Conservation (phyloP, 768 basidiomycete species). For the Chalciporus chontae region DNA sequence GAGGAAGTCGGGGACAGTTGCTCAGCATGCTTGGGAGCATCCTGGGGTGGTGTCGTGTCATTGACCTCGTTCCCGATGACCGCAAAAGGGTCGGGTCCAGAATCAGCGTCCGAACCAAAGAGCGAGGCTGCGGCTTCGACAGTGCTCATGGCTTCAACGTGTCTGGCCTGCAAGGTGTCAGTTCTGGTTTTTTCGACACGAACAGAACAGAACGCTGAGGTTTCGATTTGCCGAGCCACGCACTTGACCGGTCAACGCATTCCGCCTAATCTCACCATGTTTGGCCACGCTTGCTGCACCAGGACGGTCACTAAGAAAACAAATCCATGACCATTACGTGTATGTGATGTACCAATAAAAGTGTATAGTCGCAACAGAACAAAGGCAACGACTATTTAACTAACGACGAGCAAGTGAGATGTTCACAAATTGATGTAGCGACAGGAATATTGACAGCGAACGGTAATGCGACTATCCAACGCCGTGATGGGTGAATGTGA, state of each 20-base stretch:
- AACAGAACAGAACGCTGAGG: conserved; percentile 10
- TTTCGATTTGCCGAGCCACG: conserved; percentile 2
- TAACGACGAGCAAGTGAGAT: background rate
- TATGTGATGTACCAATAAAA: conserved; percentile 16
- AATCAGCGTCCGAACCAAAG: conserved; percentile 62
- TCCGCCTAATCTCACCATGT: conserved; percentile 17
- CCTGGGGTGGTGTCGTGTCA: conserved; percentile 28
- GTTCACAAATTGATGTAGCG: conserved; percentile 10
- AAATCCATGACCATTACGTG: conserved; percentile 17
- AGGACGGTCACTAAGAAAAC: background rate
- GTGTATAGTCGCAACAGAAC: background rate
- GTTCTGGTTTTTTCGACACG: conserved; percentile 13
- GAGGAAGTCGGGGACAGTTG: conserved; percentile 21
- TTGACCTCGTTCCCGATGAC: conserved; percentile 43
- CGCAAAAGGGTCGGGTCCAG: conserved; percentile 61
- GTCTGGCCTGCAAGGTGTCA: conserved; percentile 15
- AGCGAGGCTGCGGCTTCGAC: conserved; percentile 80
- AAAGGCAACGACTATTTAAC: conserved; percentile 3
- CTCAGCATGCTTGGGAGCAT: conserved; percentile 10
- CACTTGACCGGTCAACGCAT: too few relatives aligned
- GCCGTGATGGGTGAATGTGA: conserved; percentile 15
- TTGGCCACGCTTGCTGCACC: conserved; percentile 28
- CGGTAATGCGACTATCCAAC: conserved; percentile 24
- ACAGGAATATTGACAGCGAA: conserved; percentile 33
- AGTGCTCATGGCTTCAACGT: conserved; percentile 50